phyloP scores from a whole-genome alignment of 1,139 yeast species.

The Candida smagusa region DNA sequence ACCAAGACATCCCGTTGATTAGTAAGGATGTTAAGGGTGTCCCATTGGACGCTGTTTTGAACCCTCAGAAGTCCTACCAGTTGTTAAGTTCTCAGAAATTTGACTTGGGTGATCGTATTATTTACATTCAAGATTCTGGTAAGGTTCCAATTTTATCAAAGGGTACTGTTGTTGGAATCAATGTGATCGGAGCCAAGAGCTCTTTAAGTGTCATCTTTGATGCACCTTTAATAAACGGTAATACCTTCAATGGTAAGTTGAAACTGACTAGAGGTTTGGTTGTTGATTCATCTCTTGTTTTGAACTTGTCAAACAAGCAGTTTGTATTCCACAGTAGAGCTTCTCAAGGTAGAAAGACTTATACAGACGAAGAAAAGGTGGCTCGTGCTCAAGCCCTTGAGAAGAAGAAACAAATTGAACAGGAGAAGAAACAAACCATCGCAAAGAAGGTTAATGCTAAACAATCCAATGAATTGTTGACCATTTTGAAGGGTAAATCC shows the following conservation, averaged over 20 bases:
- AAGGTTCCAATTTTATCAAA: constrained; percentile 84
- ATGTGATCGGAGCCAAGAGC: constrained; percentile 56
- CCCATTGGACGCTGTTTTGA: constrained; percentile 79
- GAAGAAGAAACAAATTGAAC: constrained; percentile 20
- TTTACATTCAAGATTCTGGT: constrained; percentile 83
- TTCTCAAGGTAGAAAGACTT: constrained; percentile 43
- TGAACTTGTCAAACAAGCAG: constrained; percentile 74
- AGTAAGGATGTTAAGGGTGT: constrained; percentile 71
- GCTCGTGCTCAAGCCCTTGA: constrained; percentile 18
- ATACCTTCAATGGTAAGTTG: constrained; percentile 73
- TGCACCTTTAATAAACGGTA: constrained; percentile 76
- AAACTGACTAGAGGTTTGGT: constrained; percentile 77
- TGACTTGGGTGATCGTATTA: constrained; percentile 84
- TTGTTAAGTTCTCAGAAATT: constrained; percentile 74
- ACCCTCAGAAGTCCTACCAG: constrained; percentile 72
- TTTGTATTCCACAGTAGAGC: constrained; percentile 74
- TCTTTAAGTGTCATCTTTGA: constrained; percentile 80
- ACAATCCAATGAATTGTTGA: constrained; percentile 23
- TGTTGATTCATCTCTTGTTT: constrained; percentile 75
- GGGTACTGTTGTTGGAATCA: constrained; percentile 88
- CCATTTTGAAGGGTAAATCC: constrained; percentile 23
- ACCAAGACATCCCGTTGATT: constrained; percentile 39
- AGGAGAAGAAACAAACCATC: constrained; percentile 14
- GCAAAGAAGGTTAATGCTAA: constrained; percentile 11
- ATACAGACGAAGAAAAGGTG: constrained; percentile 22